Evolutionary conservation across 2,329 filamentous ascomycete species (phyloP), one percentile per base, ranked within the genome.

Genomic region (Ophidiomyces ophidiicola): DNA sequence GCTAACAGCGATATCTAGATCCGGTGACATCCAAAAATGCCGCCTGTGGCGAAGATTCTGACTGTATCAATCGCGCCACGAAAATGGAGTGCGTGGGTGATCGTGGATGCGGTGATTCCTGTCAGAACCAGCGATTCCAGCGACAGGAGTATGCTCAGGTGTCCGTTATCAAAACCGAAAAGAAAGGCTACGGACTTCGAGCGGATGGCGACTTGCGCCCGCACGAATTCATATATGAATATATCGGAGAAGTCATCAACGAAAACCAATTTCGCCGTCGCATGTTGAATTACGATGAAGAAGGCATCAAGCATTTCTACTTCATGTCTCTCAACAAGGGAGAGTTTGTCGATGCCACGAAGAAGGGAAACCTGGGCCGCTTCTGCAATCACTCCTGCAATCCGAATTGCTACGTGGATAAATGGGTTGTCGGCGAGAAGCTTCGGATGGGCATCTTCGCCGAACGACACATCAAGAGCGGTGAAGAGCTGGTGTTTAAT

Each of bases 351-450:
- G 90, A 98, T 63, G 90, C 90, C 15, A 98, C 90, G 6, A 93
- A 90, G 58, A 93, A 85, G 59, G 90, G 90, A 36, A 96, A 96
- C 50, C 73, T 98, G 4, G 90, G 87, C 36, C 80, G 90, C 20
- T 98, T 98, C 57, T 98, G 90, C 73, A 98, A 98, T 55, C 90
- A 98, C 60, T 96, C 90, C 6, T 98, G 90, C 71, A 94, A 90
- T 59, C 90, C 90, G 12, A 98, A 98, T 57, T 96, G 87, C 64
- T 96, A 93, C 61, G 88, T 98, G 47, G 90, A 98, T 70, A 98
- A 98, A 66, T 98, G 90, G 90, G 87, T 96, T 43, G 86, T 98
- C 23, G 87, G 86, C 12, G 84, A 92, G 53, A 96, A 94, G 67
- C 69, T 96, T 57, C 87, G 90, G 53, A 98, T 98, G 90, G 90